A percentile compares a stretch with the other conserved stretches of the same genome.
These are phyloP conservation scores for Anastatica hierochuntica DNA, from an alignment of 345 rosid species.

Conservation along the genomic window DNA sequence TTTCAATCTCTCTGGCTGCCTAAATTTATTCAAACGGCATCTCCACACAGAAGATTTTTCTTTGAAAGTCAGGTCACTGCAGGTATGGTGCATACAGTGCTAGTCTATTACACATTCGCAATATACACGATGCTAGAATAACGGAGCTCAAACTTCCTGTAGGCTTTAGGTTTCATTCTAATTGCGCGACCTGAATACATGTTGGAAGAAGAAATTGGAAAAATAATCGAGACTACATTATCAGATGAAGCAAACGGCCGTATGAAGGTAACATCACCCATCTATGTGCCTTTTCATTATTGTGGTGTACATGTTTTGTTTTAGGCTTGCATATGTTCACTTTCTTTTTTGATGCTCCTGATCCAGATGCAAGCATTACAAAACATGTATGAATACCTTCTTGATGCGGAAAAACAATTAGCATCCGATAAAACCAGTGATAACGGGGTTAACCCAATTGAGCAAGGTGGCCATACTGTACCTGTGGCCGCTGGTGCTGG, in stretches of 20 bases:
- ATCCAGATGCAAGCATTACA: slow-evolving; percentile 88
- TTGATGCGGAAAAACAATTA: slow-evolving; percentile 93
- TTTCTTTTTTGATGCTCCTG: slow-evolving; percentile 23
- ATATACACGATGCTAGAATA: slow-evolving; percentile 7
- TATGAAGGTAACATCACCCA: slow-evolving; percentile 54
- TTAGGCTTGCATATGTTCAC: background rate
- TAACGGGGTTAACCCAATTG: slow-evolving; percentile 29
- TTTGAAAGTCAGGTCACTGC: slow-evolving; percentile 83
- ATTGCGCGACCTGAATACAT: slow-evolving; percentile 93
- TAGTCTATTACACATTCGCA: background rate
- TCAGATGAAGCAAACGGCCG: slow-evolving; percentile 60
- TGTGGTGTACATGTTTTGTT: slow-evolving; percentile 1
- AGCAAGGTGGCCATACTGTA: slow-evolving; percentile 50
- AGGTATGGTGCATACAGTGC: slow-evolving; percentile 39
- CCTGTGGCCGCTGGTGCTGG: slow-evolving; percentile 99
- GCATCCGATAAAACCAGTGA: slow-evolving; percentile 47
- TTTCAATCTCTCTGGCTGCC: slow-evolving; percentile 48
- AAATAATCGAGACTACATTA: slow-evolving; percentile 68
- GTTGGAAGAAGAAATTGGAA: slow-evolving; percentile 90
- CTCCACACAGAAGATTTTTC: slow-evolving; percentile 70
- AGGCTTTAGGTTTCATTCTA: slow-evolving; percentile 94
- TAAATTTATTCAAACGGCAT: slow-evolving; percentile 64
- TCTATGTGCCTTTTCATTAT: background rate
- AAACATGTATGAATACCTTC: slow-evolving; percentile 88
- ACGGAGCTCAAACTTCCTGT: slow-evolving; percentile 22